phyloP scores from a whole-genome alignment of 176 grass and related monocot species.

The Triticum monococcum region DNA sequence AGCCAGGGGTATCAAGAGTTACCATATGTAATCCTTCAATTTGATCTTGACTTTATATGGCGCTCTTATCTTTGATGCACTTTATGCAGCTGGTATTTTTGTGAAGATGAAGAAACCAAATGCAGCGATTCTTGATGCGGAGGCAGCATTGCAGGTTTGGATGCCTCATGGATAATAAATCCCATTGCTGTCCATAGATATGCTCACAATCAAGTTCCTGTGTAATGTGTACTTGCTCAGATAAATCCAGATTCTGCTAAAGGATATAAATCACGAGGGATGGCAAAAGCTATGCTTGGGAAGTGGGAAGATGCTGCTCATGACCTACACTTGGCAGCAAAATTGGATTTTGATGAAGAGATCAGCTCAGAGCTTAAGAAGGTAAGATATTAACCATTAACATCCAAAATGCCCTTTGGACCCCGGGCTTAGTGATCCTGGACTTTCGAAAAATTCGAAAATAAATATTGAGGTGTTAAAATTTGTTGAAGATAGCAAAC shows the following conservation, averaged over 20 bases:
- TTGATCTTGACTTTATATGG: slow-evolving; percentile 7
- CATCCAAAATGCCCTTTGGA: neutral
- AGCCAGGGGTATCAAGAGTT: slow-evolving; percentile 48
- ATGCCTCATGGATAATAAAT: slow-evolving; percentile 9
- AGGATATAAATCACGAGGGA: slow-evolving; percentile 76
- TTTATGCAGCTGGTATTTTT: slow-evolving; percentile 55
- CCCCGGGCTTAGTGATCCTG: neutral
- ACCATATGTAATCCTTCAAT: neutral
- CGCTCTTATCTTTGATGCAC: neutral
- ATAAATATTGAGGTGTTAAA: neutral
- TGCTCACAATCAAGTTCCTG: slow-evolving; percentile 19
- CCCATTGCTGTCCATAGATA: slow-evolving; percentile 1
- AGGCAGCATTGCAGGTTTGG: slow-evolving; percentile 63
- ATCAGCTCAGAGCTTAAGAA: slow-evolving; percentile 63
- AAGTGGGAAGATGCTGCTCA: slow-evolving; percentile 68
- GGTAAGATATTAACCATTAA: slow-evolving; percentile 17
- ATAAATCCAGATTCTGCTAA: slow-evolving; percentile 79
- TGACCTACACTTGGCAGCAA: slow-evolving; percentile 63
- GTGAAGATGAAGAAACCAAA: slow-evolving; percentile 60
- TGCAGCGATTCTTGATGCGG: slow-evolving; percentile 71
- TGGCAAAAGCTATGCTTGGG: slow-evolving; percentile 70
- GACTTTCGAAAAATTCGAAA: neutral
- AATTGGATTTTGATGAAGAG: slow-evolving; percentile 78
- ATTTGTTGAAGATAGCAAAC: neutral
- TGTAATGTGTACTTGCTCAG: slow-evolving; percentile 22